These are phyloP conservation scores for Austroboletus festivus DNA, from an alignment of 768 basidiomycete species.

Conservation along the genomic window DNA sequence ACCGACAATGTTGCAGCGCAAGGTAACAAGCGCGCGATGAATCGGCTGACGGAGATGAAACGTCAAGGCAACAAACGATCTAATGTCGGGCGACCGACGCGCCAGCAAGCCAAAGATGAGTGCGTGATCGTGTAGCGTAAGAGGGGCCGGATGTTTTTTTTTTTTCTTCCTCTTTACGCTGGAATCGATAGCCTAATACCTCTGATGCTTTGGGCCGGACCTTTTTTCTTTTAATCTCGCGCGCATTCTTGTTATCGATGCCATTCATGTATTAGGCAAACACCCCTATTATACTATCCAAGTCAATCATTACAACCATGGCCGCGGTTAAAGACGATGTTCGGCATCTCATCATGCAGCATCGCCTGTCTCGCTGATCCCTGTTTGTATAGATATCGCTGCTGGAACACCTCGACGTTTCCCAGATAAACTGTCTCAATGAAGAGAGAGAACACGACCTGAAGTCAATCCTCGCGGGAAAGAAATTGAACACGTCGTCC, in stretches of 20 bases:
- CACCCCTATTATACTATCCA: conserved; percentile 12
- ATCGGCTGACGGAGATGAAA: conserved; percentile 92
- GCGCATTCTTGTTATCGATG: conserved; percentile 20
- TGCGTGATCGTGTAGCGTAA: conserved; percentile 69
- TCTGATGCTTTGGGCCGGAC: conserved; percentile 9
- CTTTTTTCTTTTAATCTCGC: neutral
- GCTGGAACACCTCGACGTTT: conserved; percentile 54
- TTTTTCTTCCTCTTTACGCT: neutral
- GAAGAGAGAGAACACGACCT: conserved; percentile 52
- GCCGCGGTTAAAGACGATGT: conserved; percentile 29
- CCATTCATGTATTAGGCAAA: conserved; percentile 3
- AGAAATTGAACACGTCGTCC: conserved; percentile 41
- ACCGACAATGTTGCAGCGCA: conserved; percentile 57
- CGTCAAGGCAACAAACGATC: conserved; percentile 77
- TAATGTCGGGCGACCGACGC: conserved; percentile 80
- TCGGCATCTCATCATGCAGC: conserved; percentile 7
- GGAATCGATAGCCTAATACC: conserved; percentile 12
- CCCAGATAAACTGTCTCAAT: conserved; percentile 69
- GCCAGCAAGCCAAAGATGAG: conserved; percentile 92
- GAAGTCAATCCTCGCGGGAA: conserved; percentile 45
- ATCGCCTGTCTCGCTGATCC: conserved; percentile 5
- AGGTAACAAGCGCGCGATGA: conserved; percentile 98
- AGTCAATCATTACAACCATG: conserved; percentile 15
- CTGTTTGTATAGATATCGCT: conserved; percentile 43
- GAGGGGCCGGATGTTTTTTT: too few relatives aligned